Evolutionary conservation across 2,329 filamentous ascomycete genomes (phyloP).

Genomic region (Cercospora zeae-maydis): DNA sequence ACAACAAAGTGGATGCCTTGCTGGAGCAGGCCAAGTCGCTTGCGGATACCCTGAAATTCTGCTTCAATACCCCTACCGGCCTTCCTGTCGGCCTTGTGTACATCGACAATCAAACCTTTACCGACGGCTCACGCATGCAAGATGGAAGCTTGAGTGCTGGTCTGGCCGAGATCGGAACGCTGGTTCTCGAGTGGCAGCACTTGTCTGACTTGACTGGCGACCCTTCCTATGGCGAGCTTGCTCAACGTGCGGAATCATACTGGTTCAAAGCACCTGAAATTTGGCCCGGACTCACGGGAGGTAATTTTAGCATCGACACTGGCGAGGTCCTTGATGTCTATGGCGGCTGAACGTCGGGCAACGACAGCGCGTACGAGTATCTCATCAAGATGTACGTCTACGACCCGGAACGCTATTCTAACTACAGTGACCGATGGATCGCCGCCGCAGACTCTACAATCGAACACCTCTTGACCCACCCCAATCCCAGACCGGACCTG

Average conservation of each 20-base stretch:
- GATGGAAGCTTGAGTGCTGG: conserved; percentile 60
- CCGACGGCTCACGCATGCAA: conserved; percentile 29
- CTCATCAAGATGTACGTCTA: conserved; percentile 90
- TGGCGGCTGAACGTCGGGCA: conserved; percentile 74
- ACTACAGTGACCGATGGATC: conserved; percentile 64
- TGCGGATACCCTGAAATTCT: conserved; percentile 69
- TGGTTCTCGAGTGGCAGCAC: conserved; percentile 80
- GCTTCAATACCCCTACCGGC: conserved; percentile 72
- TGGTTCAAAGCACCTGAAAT: conserved; percentile 69
- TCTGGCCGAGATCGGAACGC: conserved; percentile 70
- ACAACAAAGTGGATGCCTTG: conserved; percentile 54
- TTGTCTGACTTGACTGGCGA: conserved; percentile 72
- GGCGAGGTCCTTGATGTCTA: conserved; percentile 63
- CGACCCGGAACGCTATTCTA: conserved; percentile 59
- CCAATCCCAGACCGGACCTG: conserved; percentile 62
- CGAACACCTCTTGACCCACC: conserved; percentile 65
- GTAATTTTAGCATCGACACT: conserved; percentile 59
- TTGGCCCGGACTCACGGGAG: conserved; percentile 73
- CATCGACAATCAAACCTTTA: conserved; percentile 46
- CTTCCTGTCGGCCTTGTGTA: conserved; percentile 68
- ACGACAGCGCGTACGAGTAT: conserved; percentile 84
- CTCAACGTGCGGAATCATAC: conserved; percentile 65
- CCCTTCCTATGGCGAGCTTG: conserved; percentile 61
- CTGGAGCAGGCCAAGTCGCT: conserved; percentile 65
- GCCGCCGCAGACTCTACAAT: conserved; percentile 73